Base-by-base conservation (phyloP, 148 eudicot species). In the Chenopodium berlandieri region DNA sequence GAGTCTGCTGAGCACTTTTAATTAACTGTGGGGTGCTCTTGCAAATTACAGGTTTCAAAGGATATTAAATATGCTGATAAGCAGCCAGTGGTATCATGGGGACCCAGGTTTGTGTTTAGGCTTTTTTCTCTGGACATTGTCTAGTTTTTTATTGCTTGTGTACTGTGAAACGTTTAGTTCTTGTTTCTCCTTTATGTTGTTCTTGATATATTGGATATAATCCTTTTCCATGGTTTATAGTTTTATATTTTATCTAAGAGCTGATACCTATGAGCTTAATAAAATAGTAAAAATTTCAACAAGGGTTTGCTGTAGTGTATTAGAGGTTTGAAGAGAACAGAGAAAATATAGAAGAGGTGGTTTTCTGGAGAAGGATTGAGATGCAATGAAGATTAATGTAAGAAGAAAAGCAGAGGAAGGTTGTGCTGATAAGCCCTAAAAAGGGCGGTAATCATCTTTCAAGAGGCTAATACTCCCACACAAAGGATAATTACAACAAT, bases 51-150 rank as follows among this genome's bases (percentile, higher is more conserved):
- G 98, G 97, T 95, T 85, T 89, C 98, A 27, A 92, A 95, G 84
- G 94, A 92, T 85, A 90, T 95, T 64, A 95, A 86, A 81, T 95
- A 84, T 87, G 98, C 98, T 68, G 98, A 95, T 90, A 92, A 91
- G 82, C 91, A 83, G 84, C 97, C 98, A 32, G 72, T 89, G n/a
- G 50, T 95, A 80, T 92, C 98, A 64, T 95, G 98, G 97, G 97
- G 91, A 66, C 98, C 98, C 82, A 94, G 98, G 98, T 94, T 82
- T 79, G 86, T 80, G 85, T 62, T 71, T 46, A 62, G 23, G 76
- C n/a, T 30, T 58, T 68, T 79, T 14, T 50, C 31, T 50, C 4
- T 70, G 30, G 58, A 17, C 30, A 4, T 76, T 77, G 22, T 30
- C 25, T 17, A 47, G 2, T 54, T 73, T 63, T 8, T 23, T 20